Evolutionary conservation across 2,329 filamentous ascomycete genomes (phyloP).

Genomic region (Orbilia javanica): DNA sequence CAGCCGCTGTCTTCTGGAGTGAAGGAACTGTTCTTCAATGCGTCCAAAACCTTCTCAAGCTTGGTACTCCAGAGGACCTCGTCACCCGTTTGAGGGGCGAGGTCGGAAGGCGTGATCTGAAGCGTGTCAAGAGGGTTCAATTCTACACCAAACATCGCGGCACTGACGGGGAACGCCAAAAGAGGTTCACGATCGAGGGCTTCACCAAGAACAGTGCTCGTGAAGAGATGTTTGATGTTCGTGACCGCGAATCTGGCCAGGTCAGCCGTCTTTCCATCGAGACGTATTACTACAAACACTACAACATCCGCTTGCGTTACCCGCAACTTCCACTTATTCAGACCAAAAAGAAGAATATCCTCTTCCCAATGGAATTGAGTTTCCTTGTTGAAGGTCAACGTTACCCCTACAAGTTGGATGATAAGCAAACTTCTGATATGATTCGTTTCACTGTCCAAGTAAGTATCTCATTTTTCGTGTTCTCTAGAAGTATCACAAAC

Average conservation of each 20-base stretch:
- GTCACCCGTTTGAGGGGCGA: conserved; percentile 59
- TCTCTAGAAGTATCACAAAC: background rate
- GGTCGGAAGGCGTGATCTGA: conserved; percentile 67
- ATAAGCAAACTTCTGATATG: conserved; percentile 80
- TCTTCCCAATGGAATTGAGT: conserved; percentile 75
- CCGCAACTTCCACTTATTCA: conserved; percentile 72
- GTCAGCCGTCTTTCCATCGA: conserved; percentile 68
- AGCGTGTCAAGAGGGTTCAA: conserved; percentile 70
- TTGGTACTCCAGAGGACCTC: conserved; percentile 60
- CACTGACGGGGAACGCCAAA: conserved; percentile 65
- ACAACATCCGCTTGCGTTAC: conserved; percentile 69
- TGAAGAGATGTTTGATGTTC: conserved; percentile 71
- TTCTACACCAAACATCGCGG: conserved; percentile 72
- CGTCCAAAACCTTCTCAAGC: conserved; percentile 54
- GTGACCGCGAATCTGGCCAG: conserved; percentile 69
- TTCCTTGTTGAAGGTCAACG: conserved; percentile 68
- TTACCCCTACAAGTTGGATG: conserved; percentile 74
- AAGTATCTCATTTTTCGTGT: conserved; percentile 8
- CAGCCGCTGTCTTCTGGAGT: conserved; percentile 90
- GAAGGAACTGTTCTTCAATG: conserved; percentile 63
- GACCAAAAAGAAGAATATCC: conserved; percentile 69
- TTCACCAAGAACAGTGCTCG: conserved; percentile 71
- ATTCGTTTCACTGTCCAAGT: conserved; percentile 85
- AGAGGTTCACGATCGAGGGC: conserved; percentile 70
- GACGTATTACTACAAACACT: conserved; percentile 72